These are phyloP conservation scores for Neurospora sublineolata DNA, from an alignment of 495 filamentous ascomycete genomes.

Conservation along the genomic window DNA sequence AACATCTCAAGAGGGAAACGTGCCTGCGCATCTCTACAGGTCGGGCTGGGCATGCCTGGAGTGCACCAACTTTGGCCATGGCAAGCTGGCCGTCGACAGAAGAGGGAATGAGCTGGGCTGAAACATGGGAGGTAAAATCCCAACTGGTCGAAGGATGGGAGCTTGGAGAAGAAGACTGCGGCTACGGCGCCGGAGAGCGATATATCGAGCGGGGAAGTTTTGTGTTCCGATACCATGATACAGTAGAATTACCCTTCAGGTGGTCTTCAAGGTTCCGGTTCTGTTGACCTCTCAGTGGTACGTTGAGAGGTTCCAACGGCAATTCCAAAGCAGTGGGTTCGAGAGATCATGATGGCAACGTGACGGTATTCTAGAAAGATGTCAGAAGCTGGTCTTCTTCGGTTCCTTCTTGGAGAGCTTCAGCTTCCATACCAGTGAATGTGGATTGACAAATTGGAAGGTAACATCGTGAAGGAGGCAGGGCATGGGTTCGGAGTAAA, in stretches of 20 bases:
- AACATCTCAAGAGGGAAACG: slow-evolving; percentile 12
- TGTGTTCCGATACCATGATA: neutral
- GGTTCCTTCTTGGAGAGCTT: neutral
- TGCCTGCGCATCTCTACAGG: slow-evolving; percentile 15
- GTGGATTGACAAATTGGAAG: neutral
- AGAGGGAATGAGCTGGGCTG: neutral
- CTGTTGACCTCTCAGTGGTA: neutral
- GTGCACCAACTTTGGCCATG: slow-evolving; percentile 5
- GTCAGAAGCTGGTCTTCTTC: neutral
- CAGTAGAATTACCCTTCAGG: neutral
- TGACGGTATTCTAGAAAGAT: neutral
- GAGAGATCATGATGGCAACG: neutral
- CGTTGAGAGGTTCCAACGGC: neutral
- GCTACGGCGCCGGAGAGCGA: neutral
- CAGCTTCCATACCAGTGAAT: neutral
- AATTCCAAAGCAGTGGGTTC: neutral
- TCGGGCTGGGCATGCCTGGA: neutral
- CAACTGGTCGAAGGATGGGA: neutral
- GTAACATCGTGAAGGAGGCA: neutral
- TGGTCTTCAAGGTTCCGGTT: neutral
- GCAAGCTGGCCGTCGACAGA: neutral
- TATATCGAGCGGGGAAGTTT: neutral
- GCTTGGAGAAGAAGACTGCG: neutral
- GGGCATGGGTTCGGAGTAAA: neutral
- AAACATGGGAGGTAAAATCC: neutral